phyloP scores from a whole-genome alignment of 1,284 basidiomycete genomes.

The Retiboletus flavoniger region DNA sequence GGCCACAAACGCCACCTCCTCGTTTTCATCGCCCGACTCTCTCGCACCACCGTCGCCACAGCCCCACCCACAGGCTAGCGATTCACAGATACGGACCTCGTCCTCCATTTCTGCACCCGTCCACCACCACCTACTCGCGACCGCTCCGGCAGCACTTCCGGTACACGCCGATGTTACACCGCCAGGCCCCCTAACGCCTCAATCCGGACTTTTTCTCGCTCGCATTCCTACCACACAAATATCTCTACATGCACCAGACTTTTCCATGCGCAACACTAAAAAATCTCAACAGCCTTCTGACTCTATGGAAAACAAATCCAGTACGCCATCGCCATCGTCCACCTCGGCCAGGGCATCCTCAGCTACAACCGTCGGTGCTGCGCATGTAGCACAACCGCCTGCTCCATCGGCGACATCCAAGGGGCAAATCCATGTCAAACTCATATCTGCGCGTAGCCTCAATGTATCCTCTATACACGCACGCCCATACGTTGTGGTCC shows the following conservation, averaged over 20 bases:
- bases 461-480: constrained; percentile 66
- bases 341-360: constrained; percentile 37
- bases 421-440: constrained; percentile 92
- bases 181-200: constrained; percentile 39
- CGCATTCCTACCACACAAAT: constrained; percentile 71
- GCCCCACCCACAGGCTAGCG: neutral
- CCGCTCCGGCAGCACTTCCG: constrained; percentile 22
- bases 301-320: constrained; percentile 39
- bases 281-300: constrained; percentile 34
- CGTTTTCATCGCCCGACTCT: constrained; percentile 30
- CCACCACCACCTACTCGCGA: constrained; percentile 44
- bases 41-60: constrained; percentile 8
- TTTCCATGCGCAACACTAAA: constrained; percentile 63
- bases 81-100: constrained; percentile 13
- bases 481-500: constrained; percentile 93
- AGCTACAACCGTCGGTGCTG: constrained; percentile 21
- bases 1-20: constrained; percentile 28
- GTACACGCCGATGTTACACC: constrained; percentile 35
- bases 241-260: constrained; percentile 76
- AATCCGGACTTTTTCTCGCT: constrained; percentile 47
- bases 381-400: constrained; percentile 33
- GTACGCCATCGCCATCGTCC: constrained; percentile 43
- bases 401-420: constrained; percentile 48
- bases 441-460: constrained; percentile 90
- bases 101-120: constrained; percentile 15